phyloP scores from a whole-genome alignment of 306 rosid species.

The Sophora flavescens region DNA sequence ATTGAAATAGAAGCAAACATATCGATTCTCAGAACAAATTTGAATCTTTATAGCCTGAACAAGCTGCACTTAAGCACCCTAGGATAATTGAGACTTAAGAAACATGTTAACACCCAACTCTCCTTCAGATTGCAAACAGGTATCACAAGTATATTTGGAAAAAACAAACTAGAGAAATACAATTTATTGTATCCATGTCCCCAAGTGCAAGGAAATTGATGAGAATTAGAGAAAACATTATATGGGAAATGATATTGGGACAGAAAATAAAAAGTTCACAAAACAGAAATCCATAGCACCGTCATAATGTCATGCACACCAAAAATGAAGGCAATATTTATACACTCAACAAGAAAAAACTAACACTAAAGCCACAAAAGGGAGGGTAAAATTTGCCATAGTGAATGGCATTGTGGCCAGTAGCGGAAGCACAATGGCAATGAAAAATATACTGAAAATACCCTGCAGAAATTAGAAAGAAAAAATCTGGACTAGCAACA shows the following conservation, averaged over 20 bases:
- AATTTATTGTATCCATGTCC: neutral
- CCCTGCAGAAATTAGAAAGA: too few relatives aligned
- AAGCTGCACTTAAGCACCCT: neutral
- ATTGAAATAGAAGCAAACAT: neutral
- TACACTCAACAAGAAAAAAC: too few relatives aligned
- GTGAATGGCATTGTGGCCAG: too few relatives aligned
- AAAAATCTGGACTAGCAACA: too few relatives aligned
- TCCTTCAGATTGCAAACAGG: neutral
- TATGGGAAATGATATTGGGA: neutral
- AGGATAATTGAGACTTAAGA: neutral
- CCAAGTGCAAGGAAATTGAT: neutral
- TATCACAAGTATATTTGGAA: neutral
- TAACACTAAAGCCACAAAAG: too few relatives aligned
- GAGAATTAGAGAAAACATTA: neutral
- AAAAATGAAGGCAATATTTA: too few relatives aligned
- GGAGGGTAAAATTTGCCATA: too few relatives aligned
- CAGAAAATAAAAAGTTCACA: too few relatives aligned
- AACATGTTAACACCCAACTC: neutral
- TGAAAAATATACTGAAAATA: too few relatives aligned
- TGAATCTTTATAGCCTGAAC: neutral
- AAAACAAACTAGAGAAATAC: neutral
- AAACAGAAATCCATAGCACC: too few relatives aligned
- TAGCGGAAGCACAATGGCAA: too few relatives aligned
- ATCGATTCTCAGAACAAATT: neutral
- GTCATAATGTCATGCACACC: too few relatives aligned